Conservation (phyloP, 2,329 filamentous ascomycete genomes). For the Aspergillus bombycis region DNA sequence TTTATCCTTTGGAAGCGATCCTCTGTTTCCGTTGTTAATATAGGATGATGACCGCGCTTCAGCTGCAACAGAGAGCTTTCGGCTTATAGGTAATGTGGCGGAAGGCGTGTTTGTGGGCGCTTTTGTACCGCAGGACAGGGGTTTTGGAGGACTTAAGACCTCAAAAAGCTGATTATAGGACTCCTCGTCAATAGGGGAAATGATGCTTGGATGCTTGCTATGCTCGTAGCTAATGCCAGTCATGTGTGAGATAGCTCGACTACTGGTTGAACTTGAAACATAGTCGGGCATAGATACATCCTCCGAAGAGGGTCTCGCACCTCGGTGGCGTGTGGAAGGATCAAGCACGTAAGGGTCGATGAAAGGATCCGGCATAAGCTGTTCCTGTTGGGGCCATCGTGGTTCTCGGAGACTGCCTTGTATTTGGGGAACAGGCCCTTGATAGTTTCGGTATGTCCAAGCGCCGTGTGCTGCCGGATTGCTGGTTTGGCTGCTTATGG, state of each 20-base stretch:
- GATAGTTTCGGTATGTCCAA: conserved; percentile 37
- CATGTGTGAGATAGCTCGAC: conserved; percentile 45
- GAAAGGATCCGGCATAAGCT: conserved; percentile 44
- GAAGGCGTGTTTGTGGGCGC: conserved; percentile 37
- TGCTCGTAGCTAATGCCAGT: conserved; percentile 47
- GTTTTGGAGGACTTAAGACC: conserved; percentile 41
- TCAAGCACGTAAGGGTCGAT: conserved; percentile 41
- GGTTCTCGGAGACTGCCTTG: conserved; percentile 26
- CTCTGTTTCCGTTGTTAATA: conserved; percentile 22
- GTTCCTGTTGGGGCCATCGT: conserved; percentile 34
- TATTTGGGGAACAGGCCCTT: conserved; percentile 32
- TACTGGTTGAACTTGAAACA: conserved; percentile 44
- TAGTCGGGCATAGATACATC: conserved; percentile 56
- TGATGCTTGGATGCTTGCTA: conserved; percentile 43
- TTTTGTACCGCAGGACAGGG: conserved; percentile 30
- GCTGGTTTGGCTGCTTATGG: conserved; percentile 25
- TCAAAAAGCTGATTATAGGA: conserved; percentile 42
- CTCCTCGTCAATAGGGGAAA: conserved; percentile 39
- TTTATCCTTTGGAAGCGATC: conserved; percentile 31
- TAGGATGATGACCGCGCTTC: conserved; percentile 33
- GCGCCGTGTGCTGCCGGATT: conserved; percentile 26
- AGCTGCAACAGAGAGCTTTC: conserved; percentile 33
- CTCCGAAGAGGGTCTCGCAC: conserved; percentile 43
- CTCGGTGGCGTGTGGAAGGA: conserved; percentile 31
- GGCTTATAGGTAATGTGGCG: conserved; percentile 22